Evolutionary conservation across 805 yeast genomes (phyloP), one percentile per base, ranked within the genome.

Genomic region (Monosporozyma servazzii): DNA sequence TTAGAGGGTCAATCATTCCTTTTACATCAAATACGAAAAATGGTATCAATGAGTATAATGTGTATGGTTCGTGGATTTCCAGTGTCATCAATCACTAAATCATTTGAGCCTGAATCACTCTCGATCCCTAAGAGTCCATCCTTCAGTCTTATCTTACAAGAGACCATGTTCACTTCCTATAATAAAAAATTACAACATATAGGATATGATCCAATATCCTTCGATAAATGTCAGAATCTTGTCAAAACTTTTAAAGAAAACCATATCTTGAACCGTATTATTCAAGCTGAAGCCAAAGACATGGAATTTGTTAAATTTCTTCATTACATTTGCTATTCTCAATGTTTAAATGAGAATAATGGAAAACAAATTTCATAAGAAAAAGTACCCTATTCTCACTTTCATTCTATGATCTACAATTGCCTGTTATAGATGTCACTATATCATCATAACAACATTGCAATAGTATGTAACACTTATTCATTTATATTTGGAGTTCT

Each of bases 1-100:
- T 84, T 89, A 58, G 96, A 89, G 66, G 97, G 97, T 6, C 96
- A 90, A 70, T 86, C 95, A 7, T 90, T 89, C 67, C 90, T 89
- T 96, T 75, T 89, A 53, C 96, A 89, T 69, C 96, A 89, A 73
- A 90, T 89, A 63, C 79, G 97, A 61, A 90, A 90, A 65, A 89
- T 89, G 96, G 84, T 89, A 52, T 87, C 95, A 25, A 80, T 88
- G 88, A 91, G 90, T 0, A 77, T 87, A 0, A 73, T 89, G 51
- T 78, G 82, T 17, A 81, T 86, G 25, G 76, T 96, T 61, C 79
- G 88, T 5, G 88, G 90, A 5, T 79, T 86, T 61, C 89, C 96
- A 2, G 58, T 76, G 39, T 73, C 74, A 17, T 76, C 89, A 57
- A 82, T 90, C 54, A 63, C 69, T 11, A 85, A 86, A 59, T 82